Evolutionary conservation across 768 basidiomycete genomes (phyloP), one percentile per base, ranked within the genome.

Genomic region (Hemileccinum impolitum): DNA sequence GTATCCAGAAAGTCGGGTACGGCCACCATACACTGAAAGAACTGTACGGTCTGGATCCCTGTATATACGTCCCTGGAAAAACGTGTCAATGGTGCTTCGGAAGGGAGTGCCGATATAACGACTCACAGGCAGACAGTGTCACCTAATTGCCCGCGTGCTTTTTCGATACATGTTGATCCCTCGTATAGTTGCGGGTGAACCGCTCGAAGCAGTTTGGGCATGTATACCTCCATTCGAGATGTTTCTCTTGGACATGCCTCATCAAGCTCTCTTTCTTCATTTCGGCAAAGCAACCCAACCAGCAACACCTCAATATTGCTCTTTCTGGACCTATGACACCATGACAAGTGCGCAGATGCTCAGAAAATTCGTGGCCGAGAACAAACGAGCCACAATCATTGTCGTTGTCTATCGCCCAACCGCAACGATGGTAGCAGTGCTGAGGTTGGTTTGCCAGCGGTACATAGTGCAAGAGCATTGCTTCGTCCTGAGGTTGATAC

Each of bases 181-280:
- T 39, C 11, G 67, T 60, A 21, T 67, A 5, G 45, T n/a, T 46
- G 19, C 67, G 65, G 4, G 67, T 63, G 47, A 67, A 67, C 26
- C 31, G 42, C 14, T 60, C 58, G 4, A 21, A 2, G 26, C 65
- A 69, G 15, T 38, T 14, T 7, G 52, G 39, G 43, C 65, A 67
- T 3, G 7, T 0, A 26, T 54, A 47, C 36, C n/a, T 57, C 21
- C 40, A 32, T 40, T 51, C 49, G 17, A 67, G 53, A 19, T 67
- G 65, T 26, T 23, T 51, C 35, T 67, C 65, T 21, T 54, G 54
- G 15, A 67, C 39, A 15, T 69, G 65, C 14, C 67, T 53, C 26
- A 47, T 26, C 13, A 67, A 23, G 18, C 67, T 65, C 48, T 67
- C 65, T 35, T 44, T 67, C 19, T 52, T 69, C 63, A 69, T 61